Base-by-base conservation (phyloP, 2,329 filamentous ascomycete species). In the Penicillium sp. region DNA sequence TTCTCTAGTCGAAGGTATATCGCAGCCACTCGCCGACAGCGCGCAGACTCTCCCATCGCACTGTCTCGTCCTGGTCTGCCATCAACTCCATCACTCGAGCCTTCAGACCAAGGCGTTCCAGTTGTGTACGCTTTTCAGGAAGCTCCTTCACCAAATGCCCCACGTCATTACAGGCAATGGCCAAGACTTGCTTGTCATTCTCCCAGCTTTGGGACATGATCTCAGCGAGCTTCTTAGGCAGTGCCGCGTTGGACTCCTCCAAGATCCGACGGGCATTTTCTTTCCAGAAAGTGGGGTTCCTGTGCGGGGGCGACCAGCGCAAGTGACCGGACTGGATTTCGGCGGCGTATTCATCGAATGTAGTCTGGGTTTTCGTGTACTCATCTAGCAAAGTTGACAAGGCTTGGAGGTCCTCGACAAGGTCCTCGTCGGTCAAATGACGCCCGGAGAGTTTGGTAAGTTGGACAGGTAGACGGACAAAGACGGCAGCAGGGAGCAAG, bases 101-200 rank as follows among this genome's bases (percentile, higher is more conserved):
- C 84, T 97, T 97, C 62, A 97, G 77, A 0, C 92, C 92, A 44
- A 92, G 76, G 78, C 88, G 92, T 79, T 97, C 93, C 66, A 96
- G 81, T 72, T 89, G 85, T 57, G 83, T 80, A 69, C 93, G 82
- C 79, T 88, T 90, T 79, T 96, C 92, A 0, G 93, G 92, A 54
- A 93, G 90, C 75, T 96, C 91, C 76, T 91, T 93, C 49, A 97
- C 92, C 59, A 97, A 78, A 61, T 83, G 88, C n/a, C 91, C 92
- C 21, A 97, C 85, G 71, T 97, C 93, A 72, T 96, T 96, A 78
- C 92, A 96, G 21, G 90, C 93, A 77, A 96, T 93, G 2, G 93
- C 93, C 62, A 97, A 80, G 23, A 96, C 93, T 69, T 89, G 85
- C 76, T 89, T 89, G 69, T 95, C 90, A 72, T 90, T 92, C 68